A percentile compares a stretch with the other conserved stretches of the same genome.
Conservation (phyloP, 2,329 filamentous ascomycete species). For the Trichoderma endophyticum region DNA sequence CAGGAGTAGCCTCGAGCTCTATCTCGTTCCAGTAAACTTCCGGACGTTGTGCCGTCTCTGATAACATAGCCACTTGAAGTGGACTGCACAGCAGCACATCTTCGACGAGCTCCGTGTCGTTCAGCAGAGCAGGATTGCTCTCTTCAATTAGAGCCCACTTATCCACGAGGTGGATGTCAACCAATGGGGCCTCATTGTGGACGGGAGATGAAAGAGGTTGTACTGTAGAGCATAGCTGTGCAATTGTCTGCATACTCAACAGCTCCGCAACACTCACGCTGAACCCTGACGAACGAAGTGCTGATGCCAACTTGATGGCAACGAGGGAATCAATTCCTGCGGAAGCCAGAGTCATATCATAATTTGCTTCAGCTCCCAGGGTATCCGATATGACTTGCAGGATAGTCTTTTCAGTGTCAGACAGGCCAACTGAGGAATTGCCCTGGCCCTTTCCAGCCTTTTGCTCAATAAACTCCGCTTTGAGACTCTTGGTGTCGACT, state of each 20-base stretch:
- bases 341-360: constrained; percentile 45
- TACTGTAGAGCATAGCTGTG: constrained; percentile 27
- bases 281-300: constrained; percentile 56
- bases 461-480: constrained; percentile 43
- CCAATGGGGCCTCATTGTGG: neutral
- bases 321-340: constrained; percentile 62
- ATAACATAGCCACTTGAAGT: constrained; percentile 76
- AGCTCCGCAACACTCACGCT: constrained; percentile 58
- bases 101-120: constrained; percentile 31
- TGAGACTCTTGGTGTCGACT: constrained; percentile 65
- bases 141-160: constrained; percentile 23
- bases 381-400: constrained; percentile 38
- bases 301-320: constrained; percentile 55
- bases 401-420: constrained; percentile 33
- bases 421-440: constrained; percentile 15
- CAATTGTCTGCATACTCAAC: constrained; percentile 51
- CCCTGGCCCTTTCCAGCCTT: constrained; percentile 16
- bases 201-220: neutral
- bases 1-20: constrained; percentile 54
- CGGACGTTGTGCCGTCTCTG: constrained; percentile 61
- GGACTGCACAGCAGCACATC: constrained; percentile 63
- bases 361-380: constrained; percentile 37
- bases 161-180: constrained; percentile 22
- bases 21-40: constrained; percentile 76
- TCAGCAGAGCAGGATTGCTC: constrained; percentile 19